A percentile compares a stretch with the other conserved stretches of the same genome.
Conservation (phyloP, 164 flowering plant species). For the Chloranthus sessilifolius region DNA sequence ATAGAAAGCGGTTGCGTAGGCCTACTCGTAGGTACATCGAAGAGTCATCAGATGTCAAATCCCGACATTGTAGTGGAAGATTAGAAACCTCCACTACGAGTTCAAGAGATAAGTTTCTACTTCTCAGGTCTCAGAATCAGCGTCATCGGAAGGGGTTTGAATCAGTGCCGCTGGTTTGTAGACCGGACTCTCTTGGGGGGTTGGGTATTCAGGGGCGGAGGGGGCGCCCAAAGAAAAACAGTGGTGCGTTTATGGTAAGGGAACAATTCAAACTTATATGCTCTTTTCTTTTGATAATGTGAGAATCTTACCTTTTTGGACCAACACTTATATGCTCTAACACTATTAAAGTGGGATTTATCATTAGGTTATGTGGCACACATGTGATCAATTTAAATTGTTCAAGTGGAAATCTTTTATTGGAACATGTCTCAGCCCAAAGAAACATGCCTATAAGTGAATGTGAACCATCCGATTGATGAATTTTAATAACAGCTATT, state of each 20-base stretch:
- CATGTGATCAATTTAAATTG: too few relatives aligned
- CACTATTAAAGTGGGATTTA: too few relatives aligned
- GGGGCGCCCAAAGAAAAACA: constrained; percentile 27
- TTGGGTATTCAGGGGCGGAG: constrained; percentile 40
- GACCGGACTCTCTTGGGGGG: constrained; percentile 26
- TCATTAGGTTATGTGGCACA: too few relatives aligned
- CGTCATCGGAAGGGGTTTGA: constrained; percentile 15
- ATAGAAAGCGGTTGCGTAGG: constrained; percentile 50
- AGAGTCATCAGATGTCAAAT: constrained; percentile 33
- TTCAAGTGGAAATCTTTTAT: too few relatives aligned
- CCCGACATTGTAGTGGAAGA: constrained; percentile 17
- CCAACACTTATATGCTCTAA: too few relatives aligned
- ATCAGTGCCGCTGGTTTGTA: constrained; percentile 6
- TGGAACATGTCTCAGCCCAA: too few relatives aligned
- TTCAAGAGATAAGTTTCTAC: constrained; percentile 18
- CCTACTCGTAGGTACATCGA: constrained; percentile 63
- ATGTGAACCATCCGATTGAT: too few relatives aligned
- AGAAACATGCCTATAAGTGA: too few relatives aligned
- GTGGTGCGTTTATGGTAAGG: constrained; percentile 23
- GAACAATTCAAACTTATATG: too few relatives aligned
- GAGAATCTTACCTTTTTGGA: too few relatives aligned
- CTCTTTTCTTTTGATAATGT: too few relatives aligned
- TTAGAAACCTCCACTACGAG: constrained; percentile 14
- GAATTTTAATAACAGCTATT: too few relatives aligned
- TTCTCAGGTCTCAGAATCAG: constrained; percentile 20